Conservation (phyloP, 495 filamentous ascomycete genomes). For the Aspergillus mulundensis region DNA sequence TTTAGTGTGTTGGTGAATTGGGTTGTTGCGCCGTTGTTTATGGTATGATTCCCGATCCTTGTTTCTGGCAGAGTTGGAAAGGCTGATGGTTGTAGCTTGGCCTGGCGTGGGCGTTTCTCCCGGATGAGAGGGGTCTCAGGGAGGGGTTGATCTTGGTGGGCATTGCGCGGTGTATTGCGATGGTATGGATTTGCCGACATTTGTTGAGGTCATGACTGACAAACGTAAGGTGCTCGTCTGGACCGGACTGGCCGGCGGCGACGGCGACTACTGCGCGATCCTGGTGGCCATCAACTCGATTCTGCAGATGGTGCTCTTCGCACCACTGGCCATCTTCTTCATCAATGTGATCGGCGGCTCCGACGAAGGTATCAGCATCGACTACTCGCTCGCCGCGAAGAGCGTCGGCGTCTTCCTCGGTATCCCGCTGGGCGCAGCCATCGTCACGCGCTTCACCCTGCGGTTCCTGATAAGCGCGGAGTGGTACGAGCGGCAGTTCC, state of each 20-base stretch:
- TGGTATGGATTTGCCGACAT: slow-evolving; percentile 50
- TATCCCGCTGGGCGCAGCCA: slow-evolving; percentile 75
- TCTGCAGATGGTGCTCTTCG: slow-evolving; percentile 82
- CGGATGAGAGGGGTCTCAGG: slow-evolving; percentile 63
- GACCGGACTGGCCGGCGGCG: slow-evolving; percentile 73
- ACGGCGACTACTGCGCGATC: slow-evolving; percentile 83
- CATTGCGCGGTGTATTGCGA: slow-evolving; percentile 75
- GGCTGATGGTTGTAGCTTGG: no score
- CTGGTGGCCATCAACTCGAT: slow-evolving; percentile 85
- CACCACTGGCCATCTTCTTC: slow-evolving; percentile 75
- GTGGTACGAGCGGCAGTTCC: slow-evolving; percentile 66
- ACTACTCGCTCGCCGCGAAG: slow-evolving; percentile 69
- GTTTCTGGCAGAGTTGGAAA: no score
- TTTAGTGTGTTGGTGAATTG: slow-evolving; percentile 84
- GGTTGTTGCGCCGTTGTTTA: slow-evolving; percentile 84
- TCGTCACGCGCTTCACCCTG: slow-evolving; percentile 66
- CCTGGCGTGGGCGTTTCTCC: slow-evolving; percentile 80
- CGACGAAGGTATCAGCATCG: slow-evolving; percentile 40
- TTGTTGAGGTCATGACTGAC: background rate
- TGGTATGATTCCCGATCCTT: slow-evolving; percentile 65
- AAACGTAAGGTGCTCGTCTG: slow-evolving; percentile 64
- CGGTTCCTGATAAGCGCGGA: slow-evolving; percentile 47
- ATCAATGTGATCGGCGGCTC: slow-evolving; percentile 60
- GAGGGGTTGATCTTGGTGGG: slow-evolving; percentile 76
- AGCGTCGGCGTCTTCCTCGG: slow-evolving; percentile 82